phyloP scores from a whole-genome alignment of 2,329 filamentous ascomycete species.

The Talaromyces sp. region DNA sequence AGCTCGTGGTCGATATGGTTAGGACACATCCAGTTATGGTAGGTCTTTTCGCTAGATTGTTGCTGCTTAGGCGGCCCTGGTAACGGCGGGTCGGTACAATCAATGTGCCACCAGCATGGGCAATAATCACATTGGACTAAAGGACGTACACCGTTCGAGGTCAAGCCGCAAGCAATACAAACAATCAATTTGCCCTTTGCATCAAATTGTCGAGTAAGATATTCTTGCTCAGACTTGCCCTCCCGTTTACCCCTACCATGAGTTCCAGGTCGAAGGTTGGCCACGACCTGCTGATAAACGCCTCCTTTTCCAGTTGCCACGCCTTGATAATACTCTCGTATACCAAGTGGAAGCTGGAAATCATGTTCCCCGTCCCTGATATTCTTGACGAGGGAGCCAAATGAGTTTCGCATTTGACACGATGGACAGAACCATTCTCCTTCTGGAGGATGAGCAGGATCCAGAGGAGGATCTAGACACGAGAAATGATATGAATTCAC shows the following conservation, averaged over 20 bases:
- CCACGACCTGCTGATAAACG: conserved; percentile 69
- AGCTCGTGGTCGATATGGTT: conserved; percentile 78
- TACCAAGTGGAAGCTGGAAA: conserved; percentile 66
- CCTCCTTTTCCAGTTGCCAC: conserved; percentile 73
- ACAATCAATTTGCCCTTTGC: conserved; percentile 70
- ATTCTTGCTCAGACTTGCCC: conserved; percentile 25
- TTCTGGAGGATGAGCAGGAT: conserved; percentile 60
- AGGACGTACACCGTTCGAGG: conserved; percentile 60
- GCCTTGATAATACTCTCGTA: conserved; percentile 75
- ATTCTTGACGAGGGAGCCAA: conserved; percentile 62
- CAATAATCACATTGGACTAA: conserved; percentile 88
- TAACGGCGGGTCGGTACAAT: conserved; percentile 82
- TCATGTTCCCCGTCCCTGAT: conserved; percentile 66
- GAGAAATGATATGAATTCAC: conserved; percentile 83
- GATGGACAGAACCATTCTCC: conserved; percentile 80
- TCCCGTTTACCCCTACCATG: conserved; percentile 19
- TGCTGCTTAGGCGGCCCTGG: conserved; percentile 67
- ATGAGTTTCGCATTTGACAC: conserved; percentile 50
- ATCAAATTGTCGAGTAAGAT: conserved; percentile 58
- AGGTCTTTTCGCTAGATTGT: conserved; percentile 50
- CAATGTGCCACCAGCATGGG: conserved; percentile 79
- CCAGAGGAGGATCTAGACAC: conserved; percentile 78
- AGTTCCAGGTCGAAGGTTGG: conserved; percentile 27
- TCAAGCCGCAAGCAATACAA: conserved; percentile 71
- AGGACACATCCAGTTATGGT: conserved; percentile 80